Evolutionary conservation across 257 asterid genomes (phyloP).

Genomic region (Primulina tabacum): DNA sequence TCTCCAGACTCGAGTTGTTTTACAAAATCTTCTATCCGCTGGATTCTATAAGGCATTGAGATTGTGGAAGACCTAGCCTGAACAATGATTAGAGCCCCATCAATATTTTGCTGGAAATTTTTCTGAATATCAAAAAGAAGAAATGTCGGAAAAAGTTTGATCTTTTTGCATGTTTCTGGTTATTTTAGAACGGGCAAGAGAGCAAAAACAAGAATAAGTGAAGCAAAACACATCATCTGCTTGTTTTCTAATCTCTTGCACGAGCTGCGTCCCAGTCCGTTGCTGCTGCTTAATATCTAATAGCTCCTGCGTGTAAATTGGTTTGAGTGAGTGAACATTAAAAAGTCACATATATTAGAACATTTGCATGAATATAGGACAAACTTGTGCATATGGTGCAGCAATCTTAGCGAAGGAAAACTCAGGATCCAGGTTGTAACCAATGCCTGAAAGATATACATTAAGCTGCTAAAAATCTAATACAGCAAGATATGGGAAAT

Average conservation of each 20-base stretch:
- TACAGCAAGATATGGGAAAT: neutral
- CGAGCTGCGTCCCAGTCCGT: slow-evolving; percentile 61
- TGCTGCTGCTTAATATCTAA: slow-evolving; percentile 68
- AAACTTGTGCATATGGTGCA: slow-evolving; percentile 93
- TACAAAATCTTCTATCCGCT: slow-evolving; percentile 78
- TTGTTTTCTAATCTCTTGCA: slow-evolving; percentile 78
- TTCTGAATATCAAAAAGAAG: neutral
- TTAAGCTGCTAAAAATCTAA: slow-evolving; percentile 8
- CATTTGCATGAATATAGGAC: slow-evolving; percentile 5
- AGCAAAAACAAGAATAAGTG: neutral
- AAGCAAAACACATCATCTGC: slow-evolving; percentile 65
- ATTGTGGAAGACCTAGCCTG: slow-evolving; percentile 83
- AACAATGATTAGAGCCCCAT: neutral
- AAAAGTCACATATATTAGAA: neutral
- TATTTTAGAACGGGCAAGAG: neutral
- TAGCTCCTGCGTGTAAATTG: slow-evolving; percentile 56
- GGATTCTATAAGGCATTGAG: slow-evolving; percentile 89
- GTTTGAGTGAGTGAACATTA: neutral
- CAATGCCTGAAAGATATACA: slow-evolving; percentile 58
- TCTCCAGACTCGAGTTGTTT: slow-evolving; percentile 94
- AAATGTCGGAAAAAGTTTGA: neutral
- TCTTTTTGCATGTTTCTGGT: neutral
- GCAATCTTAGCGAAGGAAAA: slow-evolving; percentile 93
- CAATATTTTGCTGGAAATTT: neutral
- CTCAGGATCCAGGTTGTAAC: slow-evolving; percentile 74